Conservation (phyloP, 2,329 filamentous ascomycete genomes). For the Pseudocercospora fijiensis region DNA sequence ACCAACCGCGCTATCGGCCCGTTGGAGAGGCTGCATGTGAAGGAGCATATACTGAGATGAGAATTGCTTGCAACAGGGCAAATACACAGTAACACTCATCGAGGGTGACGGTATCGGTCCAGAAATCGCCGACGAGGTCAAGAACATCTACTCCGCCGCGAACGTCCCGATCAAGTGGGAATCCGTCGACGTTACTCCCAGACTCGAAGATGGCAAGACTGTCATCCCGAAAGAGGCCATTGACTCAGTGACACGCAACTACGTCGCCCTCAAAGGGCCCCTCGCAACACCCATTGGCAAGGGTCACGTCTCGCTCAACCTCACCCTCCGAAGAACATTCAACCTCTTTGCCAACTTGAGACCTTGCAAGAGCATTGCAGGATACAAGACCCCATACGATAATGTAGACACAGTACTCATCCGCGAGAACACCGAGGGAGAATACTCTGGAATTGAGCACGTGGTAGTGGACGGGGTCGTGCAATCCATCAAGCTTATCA, state of each 20-base stretch:
- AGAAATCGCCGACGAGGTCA: slow-evolving; percentile 95
- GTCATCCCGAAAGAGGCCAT: slow-evolving; percentile 92
- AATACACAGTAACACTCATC: slow-evolving; percentile 93
- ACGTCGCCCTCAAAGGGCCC: slow-evolving; percentile 96
- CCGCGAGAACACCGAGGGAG: slow-evolving; percentile 99
- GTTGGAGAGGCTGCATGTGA: slow-evolving; percentile 11
- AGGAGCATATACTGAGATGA: slow-evolving; percentile 16
- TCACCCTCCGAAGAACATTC: slow-evolving; percentile 97
- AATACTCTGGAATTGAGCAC: slow-evolving; percentile 99
- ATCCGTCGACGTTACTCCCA: slow-evolving; percentile 91
- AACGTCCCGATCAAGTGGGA: slow-evolving; percentile 98
- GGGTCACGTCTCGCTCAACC: slow-evolving; percentile 97
- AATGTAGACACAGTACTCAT: slow-evolving; percentile 95
- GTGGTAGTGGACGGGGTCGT: slow-evolving; percentile 96
- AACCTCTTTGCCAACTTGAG: slow-evolving; percentile 99
- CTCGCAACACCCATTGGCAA: slow-evolving; percentile 98
- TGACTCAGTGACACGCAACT: slow-evolving; percentile 89
- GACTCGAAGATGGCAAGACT: slow-evolving; percentile 91
- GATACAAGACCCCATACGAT: slow-evolving; percentile 98
- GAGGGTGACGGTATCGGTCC: slow-evolving; percentile 97
- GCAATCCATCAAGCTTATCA: slow-evolving; percentile 99
- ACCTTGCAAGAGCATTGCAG: slow-evolving; percentile 92
- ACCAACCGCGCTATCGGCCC: slow-evolving; percentile 1
- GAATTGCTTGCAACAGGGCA: slow-evolving; percentile 61
- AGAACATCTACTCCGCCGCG: slow-evolving; percentile 96